phyloP scores from a whole-genome alignment of 2,329 filamentous ascomycete species.

The Tolypocladium guangdongense region DNA sequence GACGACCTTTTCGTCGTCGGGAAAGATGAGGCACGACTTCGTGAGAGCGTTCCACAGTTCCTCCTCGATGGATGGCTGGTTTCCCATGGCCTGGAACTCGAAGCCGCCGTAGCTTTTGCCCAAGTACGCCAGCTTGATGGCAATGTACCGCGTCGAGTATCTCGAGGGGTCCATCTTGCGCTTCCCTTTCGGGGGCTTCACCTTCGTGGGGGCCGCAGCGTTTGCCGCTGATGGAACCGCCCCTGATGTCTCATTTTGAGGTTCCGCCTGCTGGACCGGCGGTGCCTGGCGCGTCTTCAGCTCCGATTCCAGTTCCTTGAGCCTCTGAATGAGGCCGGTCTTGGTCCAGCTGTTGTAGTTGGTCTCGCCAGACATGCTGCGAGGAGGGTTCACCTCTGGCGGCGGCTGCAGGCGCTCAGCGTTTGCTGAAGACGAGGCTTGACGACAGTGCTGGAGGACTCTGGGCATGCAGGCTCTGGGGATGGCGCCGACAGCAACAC shows the following conservation, averaged over 20 bases:
- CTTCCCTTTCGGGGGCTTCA: slow-evolving; percentile 30
- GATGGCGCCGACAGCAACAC: slow-evolving; percentile 12
- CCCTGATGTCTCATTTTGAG: background rate
- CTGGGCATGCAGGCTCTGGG: slow-evolving; percentile 4
- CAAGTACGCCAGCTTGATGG: slow-evolving; percentile 87
- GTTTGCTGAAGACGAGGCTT: slow-evolving; percentile 4
- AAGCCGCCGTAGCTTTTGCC: slow-evolving; percentile 88
- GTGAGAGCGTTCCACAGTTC: slow-evolving; percentile 85
- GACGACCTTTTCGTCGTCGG: slow-evolving; percentile 49
- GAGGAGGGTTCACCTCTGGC: background rate
- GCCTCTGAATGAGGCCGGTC: slow-evolving; percentile 55
- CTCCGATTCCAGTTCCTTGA: slow-evolving; percentile 57
- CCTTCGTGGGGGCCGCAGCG: background rate
- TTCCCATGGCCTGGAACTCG: slow-evolving; percentile 68
- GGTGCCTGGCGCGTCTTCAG: slow-evolving; percentile 35
- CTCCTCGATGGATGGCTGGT: slow-evolving; percentile 78
- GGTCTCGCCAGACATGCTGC: slow-evolving; percentile 19
- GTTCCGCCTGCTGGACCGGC: slow-evolving; percentile 1
- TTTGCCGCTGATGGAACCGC: background rate
- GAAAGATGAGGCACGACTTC: slow-evolving; percentile 72
- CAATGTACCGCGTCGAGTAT: slow-evolving; percentile 76
- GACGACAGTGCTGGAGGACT: slow-evolving; percentile 1
- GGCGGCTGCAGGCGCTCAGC: background rate
- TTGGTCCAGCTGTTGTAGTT: slow-evolving; percentile 59
- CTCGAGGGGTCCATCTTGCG: slow-evolving; percentile 63